Base-by-base conservation (phyloP, 495 filamentous ascomycete species). In the Tuber umbilicatum region DNA sequence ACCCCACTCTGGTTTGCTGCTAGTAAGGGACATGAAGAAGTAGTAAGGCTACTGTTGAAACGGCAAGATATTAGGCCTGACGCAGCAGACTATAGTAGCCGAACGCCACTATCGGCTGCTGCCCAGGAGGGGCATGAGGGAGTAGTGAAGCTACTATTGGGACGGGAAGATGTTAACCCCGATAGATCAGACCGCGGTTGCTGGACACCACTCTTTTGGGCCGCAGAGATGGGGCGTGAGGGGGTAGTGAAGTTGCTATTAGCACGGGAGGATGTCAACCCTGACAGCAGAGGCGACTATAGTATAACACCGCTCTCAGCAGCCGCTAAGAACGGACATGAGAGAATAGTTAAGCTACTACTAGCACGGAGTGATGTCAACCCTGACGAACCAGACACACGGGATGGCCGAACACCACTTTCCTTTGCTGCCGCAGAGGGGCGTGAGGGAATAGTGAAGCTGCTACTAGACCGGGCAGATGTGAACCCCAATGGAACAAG, bases 181-280 rank as follows among this genome's bases (percentile, higher is more conserved):
- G 72, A 82, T 21, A 38, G 38, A 3, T 43, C 47, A 31, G 50
- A 76, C 14, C 67, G 10, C 47, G 68, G 76, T 55, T 70, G 74
- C 14, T 74, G 75, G 50, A 80, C 83, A 42, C 80, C 83, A 64
- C 78, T 84, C 4, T 84, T 74, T 70, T 82, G 82, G 21, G 80
- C 83, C 41, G 69, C n/a, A 14, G 12, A 17, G 21, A n/a, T 7
- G 3, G 55, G 55, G 10, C 12, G 14, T 5, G 55, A 31, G 4
- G 27, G 27, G 3, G 27, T 31, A 64, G 55, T 35, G 27, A 64
- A 64, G 27, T 12, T 64, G 17, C 55, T 64, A 17, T 64, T 64
- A 14, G 55, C 55, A 31, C 14, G 55, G 2, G 55, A 5, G 31
- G 50, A 60, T 60, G n/a, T 60, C 50, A 60, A 31, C 16, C 50